These are phyloP conservation scores for Elasticomyces elasticus DNA, from an alignment of 495 filamentous ascomycete species.

Conservation along the genomic window DNA sequence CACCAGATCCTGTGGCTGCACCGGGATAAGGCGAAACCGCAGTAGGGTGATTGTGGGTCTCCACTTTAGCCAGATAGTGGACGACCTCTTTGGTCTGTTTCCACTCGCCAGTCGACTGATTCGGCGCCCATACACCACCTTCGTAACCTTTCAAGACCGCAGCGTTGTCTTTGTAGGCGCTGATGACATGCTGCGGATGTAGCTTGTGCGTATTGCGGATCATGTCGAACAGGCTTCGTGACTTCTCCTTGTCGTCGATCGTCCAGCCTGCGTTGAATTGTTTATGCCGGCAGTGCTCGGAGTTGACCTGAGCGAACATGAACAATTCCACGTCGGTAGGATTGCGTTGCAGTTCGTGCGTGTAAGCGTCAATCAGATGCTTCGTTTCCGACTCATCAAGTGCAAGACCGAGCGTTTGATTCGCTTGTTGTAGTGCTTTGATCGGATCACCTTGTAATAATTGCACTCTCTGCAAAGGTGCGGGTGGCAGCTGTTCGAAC, in stretches of 20 bases:
- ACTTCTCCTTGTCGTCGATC: slow-evolving; percentile 79
- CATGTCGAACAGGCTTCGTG: slow-evolving; percentile 79
- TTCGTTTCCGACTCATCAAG: slow-evolving; percentile 84
- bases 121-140: slow-evolving; percentile 75
- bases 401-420: slow-evolving; percentile 69
- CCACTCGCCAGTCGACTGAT: slow-evolving; percentile 78
- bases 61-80: slow-evolving; percentile 87
- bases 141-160: slow-evolving; percentile 74
- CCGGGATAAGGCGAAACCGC: slow-evolving; percentile 81
- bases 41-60: slow-evolving; percentile 96
- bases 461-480: slow-evolving; percentile 60
- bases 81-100: slow-evolving; percentile 74
- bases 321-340: slow-evolving; percentile 91
- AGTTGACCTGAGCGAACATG: slow-evolving; percentile 98
- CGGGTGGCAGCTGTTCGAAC: slow-evolving; percentile 67
- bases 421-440: slow-evolving; percentile 68
- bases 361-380: slow-evolving; percentile 81
- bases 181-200: slow-evolving; percentile 69
- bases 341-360: slow-evolving; percentile 54
- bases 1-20: slow-evolving; percentile 89
- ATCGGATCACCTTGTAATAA: slow-evolving; percentile 57
- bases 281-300: slow-evolving; percentile 65
- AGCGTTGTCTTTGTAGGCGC: slow-evolving; percentile 95
- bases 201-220: slow-evolving; percentile 84
- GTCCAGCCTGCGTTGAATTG: slow-evolving; percentile 97